Evolutionary conservation across 345 rosid species (phyloP), one percentile per base, ranked within the genome.

Genomic region (Sonneratia alba): DNA sequence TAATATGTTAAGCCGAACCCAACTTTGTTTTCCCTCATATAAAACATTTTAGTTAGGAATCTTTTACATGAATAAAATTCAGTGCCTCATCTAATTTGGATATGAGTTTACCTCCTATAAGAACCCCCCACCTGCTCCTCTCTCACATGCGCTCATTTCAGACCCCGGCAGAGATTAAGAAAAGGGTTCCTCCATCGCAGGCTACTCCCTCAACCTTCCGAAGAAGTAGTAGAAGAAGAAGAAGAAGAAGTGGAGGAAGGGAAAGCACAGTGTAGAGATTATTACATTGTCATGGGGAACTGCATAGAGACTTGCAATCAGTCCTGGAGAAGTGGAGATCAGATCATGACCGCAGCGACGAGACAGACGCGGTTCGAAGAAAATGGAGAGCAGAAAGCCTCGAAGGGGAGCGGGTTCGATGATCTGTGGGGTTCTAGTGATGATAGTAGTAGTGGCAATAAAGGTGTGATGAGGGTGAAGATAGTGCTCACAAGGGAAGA

Each of bases 401-500:
- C 68, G 7, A 8, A 40, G 7, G 7, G 43, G 43, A 2, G 43
- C 43, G 43, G 43, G 43, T 40, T 40, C 43, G 43, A 47, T 47
- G 51, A 47, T 47, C 51, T 47, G 14, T 47, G 14, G 51, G 51
- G 15, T 47, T 47, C 51, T 9, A 13, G 51, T 47, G 51, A 47
- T 13, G 51, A 13, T 10, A 47, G 51, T 37, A 15, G 61, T 32
- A 78, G 42, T 74, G 77, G 71, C 74, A 68, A 57, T 4, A 34
- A 81, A 69, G 80, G 81, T 66, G 81, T 87, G 36, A 59, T 83
- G 67, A 89, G 90, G 83, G 85, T 93, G 73, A 90, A 93, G 85
- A 82, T 93, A 72, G 83, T 93, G 71, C 88, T 93, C 75, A 84
- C 87, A 43, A 89, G 79, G 74, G 93, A 90, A 38, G 95, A 93